phyloP scores from a whole-genome alignment of 805 yeast species.

The Metschnikowia shivogae region DNA sequence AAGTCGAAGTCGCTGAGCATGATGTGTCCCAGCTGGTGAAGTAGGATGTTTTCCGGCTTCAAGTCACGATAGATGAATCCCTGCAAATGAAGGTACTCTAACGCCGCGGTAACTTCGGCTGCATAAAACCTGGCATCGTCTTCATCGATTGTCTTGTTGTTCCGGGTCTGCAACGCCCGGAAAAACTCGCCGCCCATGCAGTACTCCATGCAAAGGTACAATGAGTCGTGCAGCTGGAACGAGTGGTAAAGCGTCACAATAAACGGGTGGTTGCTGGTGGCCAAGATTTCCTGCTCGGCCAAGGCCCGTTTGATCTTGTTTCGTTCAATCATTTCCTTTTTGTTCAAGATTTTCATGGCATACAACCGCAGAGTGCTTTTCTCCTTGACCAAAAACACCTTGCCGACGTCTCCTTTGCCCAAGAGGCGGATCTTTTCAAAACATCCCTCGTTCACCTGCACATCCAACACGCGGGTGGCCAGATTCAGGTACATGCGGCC shows the following conservation, averaged over 20 bases:
- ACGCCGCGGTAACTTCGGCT: slow-evolving; percentile 94
- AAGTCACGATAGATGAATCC: slow-evolving; percentile 95
- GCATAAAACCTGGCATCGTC: slow-evolving; percentile 91
- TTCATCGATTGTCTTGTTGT: slow-evolving; percentile 79
- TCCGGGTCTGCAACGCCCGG: slow-evolving; percentile 89
- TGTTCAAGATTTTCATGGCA: slow-evolving; percentile 90
- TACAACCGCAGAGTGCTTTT: slow-evolving; percentile 67
- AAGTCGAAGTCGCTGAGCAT: slow-evolving; percentile 96
- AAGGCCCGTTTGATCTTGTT: slow-evolving; percentile 91
- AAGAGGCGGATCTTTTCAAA: slow-evolving; percentile 86
- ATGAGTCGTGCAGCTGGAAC: slow-evolving; percentile 87
- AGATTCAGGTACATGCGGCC: slow-evolving; percentile 67
- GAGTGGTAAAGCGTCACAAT: slow-evolving; percentile 94
- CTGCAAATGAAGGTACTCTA: slow-evolving; percentile 92
- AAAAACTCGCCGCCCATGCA: slow-evolving; percentile 99
- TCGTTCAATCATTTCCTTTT: slow-evolving; percentile 91
- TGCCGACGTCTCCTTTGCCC: slow-evolving; percentile 98
- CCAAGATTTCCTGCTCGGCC: slow-evolving; percentile 95
- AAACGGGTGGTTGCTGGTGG: slow-evolving; percentile 94
- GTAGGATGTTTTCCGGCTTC: slow-evolving; percentile 90
- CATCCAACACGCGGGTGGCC: slow-evolving; percentile 68
- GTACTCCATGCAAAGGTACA: slow-evolving; percentile 95
- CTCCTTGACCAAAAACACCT: slow-evolving; percentile 87
- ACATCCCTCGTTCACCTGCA: slow-evolving; percentile 79
- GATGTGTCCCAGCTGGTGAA: slow-evolving; percentile 96